These are phyloP conservation scores for Naegleria lovaniensis DNA, from an alignment of 208 protist species.

Conservation along the genomic window DNA sequence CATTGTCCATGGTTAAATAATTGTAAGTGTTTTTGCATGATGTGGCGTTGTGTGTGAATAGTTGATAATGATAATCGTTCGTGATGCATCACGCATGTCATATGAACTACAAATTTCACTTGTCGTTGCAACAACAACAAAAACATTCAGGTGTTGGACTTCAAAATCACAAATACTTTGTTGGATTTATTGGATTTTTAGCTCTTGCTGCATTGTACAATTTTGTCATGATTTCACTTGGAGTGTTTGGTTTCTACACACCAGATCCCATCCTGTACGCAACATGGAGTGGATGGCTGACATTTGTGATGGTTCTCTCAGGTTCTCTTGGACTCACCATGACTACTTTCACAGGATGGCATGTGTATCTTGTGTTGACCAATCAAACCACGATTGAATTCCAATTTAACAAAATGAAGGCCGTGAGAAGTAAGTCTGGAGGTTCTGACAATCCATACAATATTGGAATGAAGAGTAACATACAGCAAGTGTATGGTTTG, in stretches of 20 bases:
- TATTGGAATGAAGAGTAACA: neutral
- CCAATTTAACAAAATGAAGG: constrained; percentile 35
- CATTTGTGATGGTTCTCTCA: constrained; percentile 43
- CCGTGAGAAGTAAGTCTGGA: neutral
- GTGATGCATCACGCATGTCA: no score
- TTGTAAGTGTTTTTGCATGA: constrained; percentile 40
- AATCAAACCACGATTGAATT: constrained; percentile 57
- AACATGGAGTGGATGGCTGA: neutral
- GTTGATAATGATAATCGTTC: no score
- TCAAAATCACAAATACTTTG: constrained; percentile 75
- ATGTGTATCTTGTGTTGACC: constrained; percentile 45
- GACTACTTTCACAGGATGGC: constrained; percentile 41
- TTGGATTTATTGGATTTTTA: constrained; percentile 59
- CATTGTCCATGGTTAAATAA: constrained; percentile 82
- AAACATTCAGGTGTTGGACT: constrained; percentile 58
- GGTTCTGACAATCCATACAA: neutral
- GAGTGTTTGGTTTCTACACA: neutral
- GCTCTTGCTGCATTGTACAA: constrained; percentile 14
- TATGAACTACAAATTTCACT: no score
- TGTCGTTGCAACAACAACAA: no score
- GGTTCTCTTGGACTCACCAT: constrained; percentile 40
- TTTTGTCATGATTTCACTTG: neutral
- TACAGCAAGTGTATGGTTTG: constrained; percentile 15
- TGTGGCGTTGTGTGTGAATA: no score
- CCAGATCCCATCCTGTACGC: neutral